phyloP scores from a whole-genome alignment of 805 yeast genomes.

The Starmerella tilneyi region DNA sequence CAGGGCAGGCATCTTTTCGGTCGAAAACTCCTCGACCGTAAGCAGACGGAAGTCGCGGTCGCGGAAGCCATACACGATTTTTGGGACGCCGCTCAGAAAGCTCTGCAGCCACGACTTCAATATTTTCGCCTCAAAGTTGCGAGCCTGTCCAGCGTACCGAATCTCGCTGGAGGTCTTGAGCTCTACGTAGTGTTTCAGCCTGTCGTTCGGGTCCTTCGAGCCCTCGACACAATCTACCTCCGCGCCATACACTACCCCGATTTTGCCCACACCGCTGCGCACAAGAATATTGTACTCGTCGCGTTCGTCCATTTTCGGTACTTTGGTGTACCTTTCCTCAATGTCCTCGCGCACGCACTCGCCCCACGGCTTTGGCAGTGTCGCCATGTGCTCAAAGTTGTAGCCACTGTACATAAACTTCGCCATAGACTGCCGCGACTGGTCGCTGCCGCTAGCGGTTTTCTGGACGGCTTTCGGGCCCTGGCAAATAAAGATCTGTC shows the following conservation, averaged over 20 bases:
- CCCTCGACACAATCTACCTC: slow-evolving; percentile 90
- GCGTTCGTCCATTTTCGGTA: slow-evolving; percentile 32
- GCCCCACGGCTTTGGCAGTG: slow-evolving; percentile 61
- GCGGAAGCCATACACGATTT: slow-evolving; percentile 74
- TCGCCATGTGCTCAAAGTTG: slow-evolving; percentile 73
- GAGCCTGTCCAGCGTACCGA: slow-evolving; percentile 46
- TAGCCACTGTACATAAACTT: slow-evolving; percentile 41
- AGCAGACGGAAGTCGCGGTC: slow-evolving; percentile 57
- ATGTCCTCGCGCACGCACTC: slow-evolving; percentile 53
- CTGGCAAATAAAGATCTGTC: slow-evolving; percentile 38
- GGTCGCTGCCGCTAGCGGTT: background rate
- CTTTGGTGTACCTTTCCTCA: slow-evolving; percentile 51
- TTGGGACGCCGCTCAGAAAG: slow-evolving; percentile 75
- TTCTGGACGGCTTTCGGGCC: slow-evolving; percentile 24
- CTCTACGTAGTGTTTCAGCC: slow-evolving; percentile 69
- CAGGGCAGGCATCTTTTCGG: slow-evolving; percentile 61
- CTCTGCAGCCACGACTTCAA: slow-evolving; percentile 88
- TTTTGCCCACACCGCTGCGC: slow-evolving; percentile 69
- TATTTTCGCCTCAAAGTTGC: slow-evolving; percentile 74
- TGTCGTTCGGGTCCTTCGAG: slow-evolving; percentile 40
- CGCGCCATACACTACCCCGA: slow-evolving; percentile 63
- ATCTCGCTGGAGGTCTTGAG: slow-evolving; percentile 61
- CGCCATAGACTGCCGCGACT: slow-evolving; percentile 17
- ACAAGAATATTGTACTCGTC: slow-evolving; percentile 70
- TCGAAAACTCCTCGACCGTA: slow-evolving; percentile 61